Evolutionary conservation across 202 grass and related monocot genomes (phyloP).

Genomic region (Bolboschoenoplectus hybrid): DNA sequence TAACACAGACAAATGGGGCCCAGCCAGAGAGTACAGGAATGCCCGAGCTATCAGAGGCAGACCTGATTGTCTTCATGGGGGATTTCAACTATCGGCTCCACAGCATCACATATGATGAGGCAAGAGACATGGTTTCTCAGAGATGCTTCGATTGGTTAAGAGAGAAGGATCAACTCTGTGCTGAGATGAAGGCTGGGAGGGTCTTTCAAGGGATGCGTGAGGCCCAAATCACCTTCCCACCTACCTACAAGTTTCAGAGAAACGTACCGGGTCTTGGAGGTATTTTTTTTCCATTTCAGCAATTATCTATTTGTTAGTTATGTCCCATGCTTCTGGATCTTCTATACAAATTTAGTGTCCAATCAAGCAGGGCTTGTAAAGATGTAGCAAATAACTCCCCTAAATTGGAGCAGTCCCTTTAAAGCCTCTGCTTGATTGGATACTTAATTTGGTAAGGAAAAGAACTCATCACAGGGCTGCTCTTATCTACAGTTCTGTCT

Average conservation of each 20-base stretch:
- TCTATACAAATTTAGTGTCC: background rate
- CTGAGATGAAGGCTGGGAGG: constrained; percentile 91
- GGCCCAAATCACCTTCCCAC: constrained; percentile 92
- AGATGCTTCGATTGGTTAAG: constrained; percentile 99
- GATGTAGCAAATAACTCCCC: background rate
- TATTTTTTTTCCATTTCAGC: constrained; percentile 27
- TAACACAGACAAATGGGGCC: constrained; percentile 63
- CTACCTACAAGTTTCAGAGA: constrained; percentile 97
- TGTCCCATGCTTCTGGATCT: background rate
- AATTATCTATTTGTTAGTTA: background rate
- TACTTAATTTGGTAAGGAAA: background rate
- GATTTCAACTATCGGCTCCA: constrained; percentile 98
- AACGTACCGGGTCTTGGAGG: constrained; percentile 79
- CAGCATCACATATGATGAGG: constrained; percentile 94
- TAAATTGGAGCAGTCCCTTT: background rate
- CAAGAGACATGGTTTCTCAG: constrained; percentile 98
- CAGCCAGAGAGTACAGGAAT: constrained; percentile 62
- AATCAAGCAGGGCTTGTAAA: background rate
- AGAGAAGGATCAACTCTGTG: constrained; percentile 93
- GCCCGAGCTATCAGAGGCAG: constrained; percentile 86
- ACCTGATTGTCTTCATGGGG: constrained; percentile 94
- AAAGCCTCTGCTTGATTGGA: too few species aligned
- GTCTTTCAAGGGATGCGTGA: constrained; percentile 99
- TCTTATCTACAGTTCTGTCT: background rate
- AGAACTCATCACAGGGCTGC: background rate